Conservation (phyloP, 2,329 filamentous ascomycete genomes). For the Tolypocladium inflatum region DNA sequence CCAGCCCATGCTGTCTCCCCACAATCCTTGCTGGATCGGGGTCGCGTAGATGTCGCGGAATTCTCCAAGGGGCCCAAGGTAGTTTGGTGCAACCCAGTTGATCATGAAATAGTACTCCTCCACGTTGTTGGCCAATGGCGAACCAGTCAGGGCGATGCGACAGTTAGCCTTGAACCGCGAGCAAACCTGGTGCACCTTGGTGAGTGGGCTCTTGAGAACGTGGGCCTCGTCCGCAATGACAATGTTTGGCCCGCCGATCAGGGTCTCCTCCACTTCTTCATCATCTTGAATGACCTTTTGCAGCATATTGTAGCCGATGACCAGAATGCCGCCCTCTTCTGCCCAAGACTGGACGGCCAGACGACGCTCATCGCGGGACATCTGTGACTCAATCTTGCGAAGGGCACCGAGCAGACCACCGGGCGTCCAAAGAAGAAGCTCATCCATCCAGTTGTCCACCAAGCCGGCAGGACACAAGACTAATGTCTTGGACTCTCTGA, state of each 20-base stretch:
- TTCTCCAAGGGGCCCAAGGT: conserved; percentile 57
- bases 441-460: conserved; percentile 75
- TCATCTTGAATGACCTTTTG: conserved; percentile 21
- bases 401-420: conserved; percentile 43
- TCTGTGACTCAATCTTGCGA: conserved; percentile 40
- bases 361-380: conserved; percentile 27
- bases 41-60: conserved; percentile 62
- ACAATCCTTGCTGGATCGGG: conserved; percentile 66
- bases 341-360: conserved; percentile 49
- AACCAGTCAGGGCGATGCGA: conserved; percentile 78
- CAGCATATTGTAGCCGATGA: conserved; percentile 69
- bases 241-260: conserved; percentile 56
- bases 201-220: conserved; percentile 55
- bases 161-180: conserved; percentile 53
- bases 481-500: conserved; percentile 56
- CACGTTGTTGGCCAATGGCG: conserved; percentile 76
- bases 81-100: conserved; percentile 74
- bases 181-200: conserved; percentile 44
- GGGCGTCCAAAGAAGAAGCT: conserved; percentile 63
- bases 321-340: conserved; percentile 57
- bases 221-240: conserved; percentile 85
- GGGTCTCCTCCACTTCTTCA: conserved; percentile 28
- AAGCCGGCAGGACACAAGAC: conserved; percentile 68
- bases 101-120: conserved; percentile 82
- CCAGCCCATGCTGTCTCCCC: conserved; percentile 45